Percentiles rank a stretch among this genome's conserved stretches.
Evolutionary conservation across 2,329 filamentous ascomycete genomes (phyloP).

Genomic region (Stagonosporopsis vannaccii): DNA sequence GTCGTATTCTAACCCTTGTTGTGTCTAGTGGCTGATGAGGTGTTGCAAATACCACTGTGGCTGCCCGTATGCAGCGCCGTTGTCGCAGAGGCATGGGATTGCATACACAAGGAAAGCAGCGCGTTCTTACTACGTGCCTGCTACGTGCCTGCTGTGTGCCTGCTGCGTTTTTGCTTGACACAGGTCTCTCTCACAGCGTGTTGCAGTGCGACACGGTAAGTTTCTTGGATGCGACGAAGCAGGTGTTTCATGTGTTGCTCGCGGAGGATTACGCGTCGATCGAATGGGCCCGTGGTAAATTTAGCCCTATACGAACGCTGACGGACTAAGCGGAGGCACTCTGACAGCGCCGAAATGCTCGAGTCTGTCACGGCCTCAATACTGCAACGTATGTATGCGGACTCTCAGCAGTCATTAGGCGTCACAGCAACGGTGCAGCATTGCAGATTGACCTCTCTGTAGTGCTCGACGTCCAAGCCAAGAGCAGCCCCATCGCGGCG

Average conservation of each 20-base stretch:
- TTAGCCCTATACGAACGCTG: conserved; percentile 21
- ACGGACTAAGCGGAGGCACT: conserved; percentile 5
- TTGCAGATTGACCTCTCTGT: not conserved
- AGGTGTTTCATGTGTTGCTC: conserved; percentile 14
- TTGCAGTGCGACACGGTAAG: conserved; percentile 12
- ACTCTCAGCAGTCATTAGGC: not conserved
- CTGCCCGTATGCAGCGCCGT: conserved; percentile 1
- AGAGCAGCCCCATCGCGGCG: conserved; percentile 6
- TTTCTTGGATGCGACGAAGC: not conserved
- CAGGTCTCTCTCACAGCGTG: not conserved
- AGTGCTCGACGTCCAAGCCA: conserved; percentile 1
- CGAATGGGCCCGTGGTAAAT: conserved; percentile 4
- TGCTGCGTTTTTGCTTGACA: not conserved
- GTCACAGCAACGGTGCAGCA: not conserved
- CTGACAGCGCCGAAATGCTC: not conserved
- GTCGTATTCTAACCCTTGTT: not conserved
- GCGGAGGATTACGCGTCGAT: conserved; percentile 19
- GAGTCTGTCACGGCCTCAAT: not conserved
- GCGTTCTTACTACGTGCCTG: not conserved
- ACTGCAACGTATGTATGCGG: not conserved
- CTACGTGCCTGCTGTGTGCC: not conserved
- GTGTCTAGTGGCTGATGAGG: not conserved
- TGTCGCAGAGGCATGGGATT: not conserved
- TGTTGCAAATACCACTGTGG: conserved; percentile 11
- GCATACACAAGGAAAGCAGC: not conserved